Evolutionary conservation across 805 yeast genomes (phyloP), one percentile per base, ranked within the genome.

Genomic region (Kodamaea nitidulidarum): DNA sequence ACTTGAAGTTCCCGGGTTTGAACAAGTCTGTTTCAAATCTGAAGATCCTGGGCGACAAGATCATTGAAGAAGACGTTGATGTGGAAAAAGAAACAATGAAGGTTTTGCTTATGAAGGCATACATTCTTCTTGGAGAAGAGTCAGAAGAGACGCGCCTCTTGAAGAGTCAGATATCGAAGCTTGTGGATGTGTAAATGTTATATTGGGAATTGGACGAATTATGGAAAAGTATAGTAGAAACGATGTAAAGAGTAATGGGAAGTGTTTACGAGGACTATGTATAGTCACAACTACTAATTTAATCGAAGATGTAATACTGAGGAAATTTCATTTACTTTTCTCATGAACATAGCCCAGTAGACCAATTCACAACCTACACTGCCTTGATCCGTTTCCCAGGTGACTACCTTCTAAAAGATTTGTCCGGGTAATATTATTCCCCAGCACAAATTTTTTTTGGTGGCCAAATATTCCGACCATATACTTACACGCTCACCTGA

Each of bases 71-170:
- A 25, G 38, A 39, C 10, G 35, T 29, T 11, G 42, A 38, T 15
- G 40, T 45, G 14, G 69, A 63, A 39, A 60, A 60, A 43, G 57
- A 56, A 30, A 43, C 44, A 8, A 50, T 63, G 43, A 52, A 50
- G 46, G 45, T 28, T 14, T 49, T 63, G 25, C 45, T 65, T 25
- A 52, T 46, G 40, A 52, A 52, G 43, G 65, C 67, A 1, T 54
- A 50, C 35, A 43, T 37, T 2, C 36, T 48, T 36, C 29, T 63
- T 21, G 52, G 40, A 2, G 52, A 48, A 28, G 52, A 42, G 31
- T 38, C 41, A 8, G 35, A 36, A 16, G 47, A 41, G 17, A 29
- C 46, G 10, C 27, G 42, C 5, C 22, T 39, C 10, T 42, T 46
- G 40, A 46, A 40, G 35, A 25, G 34, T n/a, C 45, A 43, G 25